These are phyloP conservation scores for Adansonia grandidieri DNA, from an alignment of 441 rosid genomes.

Conservation along the genomic window DNA sequence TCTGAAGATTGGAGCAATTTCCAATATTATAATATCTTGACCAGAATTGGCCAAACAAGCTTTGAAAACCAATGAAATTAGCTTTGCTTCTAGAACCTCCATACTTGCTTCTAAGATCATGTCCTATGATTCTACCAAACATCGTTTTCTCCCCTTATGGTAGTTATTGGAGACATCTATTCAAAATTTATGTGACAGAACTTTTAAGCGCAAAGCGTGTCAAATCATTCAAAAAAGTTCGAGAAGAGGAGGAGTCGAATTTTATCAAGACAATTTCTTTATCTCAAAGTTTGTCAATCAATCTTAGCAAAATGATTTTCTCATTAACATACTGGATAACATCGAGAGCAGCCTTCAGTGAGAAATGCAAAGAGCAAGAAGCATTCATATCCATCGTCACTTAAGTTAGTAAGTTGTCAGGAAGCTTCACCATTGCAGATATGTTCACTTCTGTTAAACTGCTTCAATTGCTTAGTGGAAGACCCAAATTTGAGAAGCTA, in stretches of 20 bases:
- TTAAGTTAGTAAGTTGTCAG: slow-evolving; percentile 18
- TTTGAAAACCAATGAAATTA: slow-evolving; percentile 8
- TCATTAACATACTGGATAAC: slow-evolving; percentile 24
- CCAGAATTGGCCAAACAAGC: slow-evolving; percentile 23
- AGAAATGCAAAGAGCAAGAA: slow-evolving; percentile 9
- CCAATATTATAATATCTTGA: slow-evolving; percentile 8
- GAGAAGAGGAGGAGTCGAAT: slow-evolving; percentile 20
- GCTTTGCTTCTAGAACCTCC: slow-evolving; percentile 12
- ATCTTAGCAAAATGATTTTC: slow-evolving; percentile 18
- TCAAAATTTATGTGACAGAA: slow-evolving; percentile 16
- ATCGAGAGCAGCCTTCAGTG: slow-evolving; percentile 36
- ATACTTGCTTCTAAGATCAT: slow-evolving; percentile 19
- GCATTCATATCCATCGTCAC: slow-evolving; percentile 9
- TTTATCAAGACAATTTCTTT: slow-evolving; percentile 12
- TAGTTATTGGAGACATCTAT: slow-evolving; percentile 15
- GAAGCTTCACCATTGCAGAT: slow-evolving; percentile 35
- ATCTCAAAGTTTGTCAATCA: background rate
- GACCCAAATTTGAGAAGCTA: slow-evolving; percentile 17
- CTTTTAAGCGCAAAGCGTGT: slow-evolving; percentile 20
- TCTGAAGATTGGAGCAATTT: background rate
- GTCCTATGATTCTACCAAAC: slow-evolving; percentile 1
- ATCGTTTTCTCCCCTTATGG: slow-evolving; percentile 24
- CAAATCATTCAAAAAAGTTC: background rate
- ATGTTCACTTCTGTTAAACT: slow-evolving; percentile 36
- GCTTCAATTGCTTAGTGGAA: slow-evolving; percentile 34